Evolutionary conservation across 495 filamentous ascomycete genomes (phyloP), one percentile per base, ranked within the genome.

Genomic region (Penicillium roqueforti): DNA sequence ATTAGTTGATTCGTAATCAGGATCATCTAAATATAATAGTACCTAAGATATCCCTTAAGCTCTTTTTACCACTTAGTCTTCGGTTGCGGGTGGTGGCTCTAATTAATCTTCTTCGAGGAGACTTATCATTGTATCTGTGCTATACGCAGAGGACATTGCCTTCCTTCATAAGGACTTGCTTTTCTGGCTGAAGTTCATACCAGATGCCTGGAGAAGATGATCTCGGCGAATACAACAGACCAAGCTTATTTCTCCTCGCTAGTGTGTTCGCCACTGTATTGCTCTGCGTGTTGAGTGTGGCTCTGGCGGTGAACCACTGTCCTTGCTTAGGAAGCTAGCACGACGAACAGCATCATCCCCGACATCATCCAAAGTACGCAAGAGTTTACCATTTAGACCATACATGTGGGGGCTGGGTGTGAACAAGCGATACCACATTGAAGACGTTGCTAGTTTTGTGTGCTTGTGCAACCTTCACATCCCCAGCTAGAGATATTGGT

Each of bases 371-470:
- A 71, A 49, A 13, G 62, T 65, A 23, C 59, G 68, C 32, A 86
- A 72, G 11, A 84, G 66, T 64, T 89, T 83, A 47, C 88, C 87
- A 39, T 85, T 79, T 71, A 82, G 82, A 51, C 84, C 86, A 65
- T 88, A 91, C 54, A 87, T 80, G 25, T 77, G 76, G 7, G n/a
- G 87, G 87, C 66, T 86, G 80, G 1, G 77, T 68, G 10, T 68
- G 57, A 7, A 87, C 86, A 22, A 82, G 69, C 38, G 70, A 59
- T 4, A 91, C 86, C 22, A 88, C 79, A 10, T 74, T 69, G 57
- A 88, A 83, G 16, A 72, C 45, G 29, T 55, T 70, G 50, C 70
- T 74, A 44, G 74, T 76, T 66, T 87, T 88, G 64, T 75, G 79
- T n/a, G n/a, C n/a, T n/a, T n/a, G n/a, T n/a, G n/a, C 37, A 4